Evolutionary conservation across 176 grass and related monocot genomes (phyloP).

Genomic region (Guadua angustifolia): DNA sequence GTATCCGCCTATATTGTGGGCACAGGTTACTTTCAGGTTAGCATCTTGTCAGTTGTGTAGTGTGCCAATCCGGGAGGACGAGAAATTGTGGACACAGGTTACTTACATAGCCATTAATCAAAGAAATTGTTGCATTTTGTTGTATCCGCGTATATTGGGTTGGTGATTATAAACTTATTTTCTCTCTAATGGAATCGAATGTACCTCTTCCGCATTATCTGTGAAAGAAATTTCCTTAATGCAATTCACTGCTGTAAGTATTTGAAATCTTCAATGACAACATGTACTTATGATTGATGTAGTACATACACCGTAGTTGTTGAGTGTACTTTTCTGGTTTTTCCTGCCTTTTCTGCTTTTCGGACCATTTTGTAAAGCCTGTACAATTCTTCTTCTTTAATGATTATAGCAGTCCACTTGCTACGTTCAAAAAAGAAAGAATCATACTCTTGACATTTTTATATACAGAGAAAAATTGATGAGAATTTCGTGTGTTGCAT

Average conservation of each 20-base stretch:
- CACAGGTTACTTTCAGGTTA: not conserved
- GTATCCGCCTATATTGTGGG: not conserved
- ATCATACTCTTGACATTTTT: not conserved
- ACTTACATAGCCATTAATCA: not conserved
- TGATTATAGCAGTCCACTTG: not conserved
- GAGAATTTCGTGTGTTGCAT: not conserved
- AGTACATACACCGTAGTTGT: not conserved
- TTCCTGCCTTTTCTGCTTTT: not conserved
- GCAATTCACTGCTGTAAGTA: too few species aligned
- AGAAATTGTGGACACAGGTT: constrained; percentile 26
- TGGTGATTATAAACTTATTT: not conserved
- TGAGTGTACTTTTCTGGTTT: not conserved
- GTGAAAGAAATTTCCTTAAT: not conserved
- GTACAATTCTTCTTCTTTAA: not conserved
- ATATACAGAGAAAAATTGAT: not conserved
- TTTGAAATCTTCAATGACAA: not conserved
- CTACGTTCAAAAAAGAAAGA: not conserved
- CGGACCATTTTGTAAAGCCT: not conserved
- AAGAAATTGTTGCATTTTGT: constrained; percentile 9
- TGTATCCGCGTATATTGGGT: not conserved
- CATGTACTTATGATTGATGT: not conserved
- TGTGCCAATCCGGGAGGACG: constrained; percentile 20
- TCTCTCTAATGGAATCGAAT: not conserved
- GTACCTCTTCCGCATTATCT: too few species aligned
- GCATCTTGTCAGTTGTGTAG: constrained; percentile 24